Evolutionary conservation across 768 basidiomycete genomes (phyloP).

Genomic region (Trichaptum fuscoviolaceum): DNA sequence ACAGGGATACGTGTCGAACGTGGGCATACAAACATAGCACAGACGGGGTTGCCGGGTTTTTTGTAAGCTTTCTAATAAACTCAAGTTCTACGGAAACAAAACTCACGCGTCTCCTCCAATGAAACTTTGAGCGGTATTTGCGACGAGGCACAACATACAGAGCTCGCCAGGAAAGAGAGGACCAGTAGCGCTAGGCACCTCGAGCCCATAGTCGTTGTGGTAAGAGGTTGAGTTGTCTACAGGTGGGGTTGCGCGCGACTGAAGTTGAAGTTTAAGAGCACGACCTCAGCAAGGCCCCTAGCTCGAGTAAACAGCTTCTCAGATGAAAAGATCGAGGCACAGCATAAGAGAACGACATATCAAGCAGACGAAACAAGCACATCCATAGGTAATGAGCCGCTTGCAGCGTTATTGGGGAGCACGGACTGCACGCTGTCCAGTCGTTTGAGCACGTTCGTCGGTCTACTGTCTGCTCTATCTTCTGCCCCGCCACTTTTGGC

Average conservation of each 20-base stretch:
- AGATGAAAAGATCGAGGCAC: not conserved
- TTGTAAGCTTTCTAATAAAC: too few relatives aligned
- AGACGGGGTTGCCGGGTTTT: too few relatives aligned
- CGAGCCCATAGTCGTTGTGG: not conserved
- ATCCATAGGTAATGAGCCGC: not conserved
- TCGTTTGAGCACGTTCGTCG: not conserved
- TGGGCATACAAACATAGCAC: too few relatives aligned
- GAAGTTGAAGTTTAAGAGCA: not conserved
- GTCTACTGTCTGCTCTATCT: not conserved
- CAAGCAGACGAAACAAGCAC: not conserved
- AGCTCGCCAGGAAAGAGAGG: not conserved
- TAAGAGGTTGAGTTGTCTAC: not conserved
- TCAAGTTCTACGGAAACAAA: not conserved
- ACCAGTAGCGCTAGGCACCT: not conserved
- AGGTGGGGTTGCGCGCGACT: not conserved
- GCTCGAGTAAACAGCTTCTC: not conserved
- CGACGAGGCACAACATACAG: not conserved
- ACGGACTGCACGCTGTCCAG: not conserved
- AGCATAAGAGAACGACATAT: not conserved
- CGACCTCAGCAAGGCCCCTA: not conserved
- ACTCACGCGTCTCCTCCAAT: not conserved
- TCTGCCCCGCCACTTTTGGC: not conserved
- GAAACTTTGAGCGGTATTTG: not conserved
- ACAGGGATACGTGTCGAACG: not conserved
- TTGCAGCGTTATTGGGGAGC: not conserved